Evolutionary conservation across 139 green algal species (phyloP), one percentile per base, ranked within the genome.

Genomic region (Pleodorina starrii): DNA sequence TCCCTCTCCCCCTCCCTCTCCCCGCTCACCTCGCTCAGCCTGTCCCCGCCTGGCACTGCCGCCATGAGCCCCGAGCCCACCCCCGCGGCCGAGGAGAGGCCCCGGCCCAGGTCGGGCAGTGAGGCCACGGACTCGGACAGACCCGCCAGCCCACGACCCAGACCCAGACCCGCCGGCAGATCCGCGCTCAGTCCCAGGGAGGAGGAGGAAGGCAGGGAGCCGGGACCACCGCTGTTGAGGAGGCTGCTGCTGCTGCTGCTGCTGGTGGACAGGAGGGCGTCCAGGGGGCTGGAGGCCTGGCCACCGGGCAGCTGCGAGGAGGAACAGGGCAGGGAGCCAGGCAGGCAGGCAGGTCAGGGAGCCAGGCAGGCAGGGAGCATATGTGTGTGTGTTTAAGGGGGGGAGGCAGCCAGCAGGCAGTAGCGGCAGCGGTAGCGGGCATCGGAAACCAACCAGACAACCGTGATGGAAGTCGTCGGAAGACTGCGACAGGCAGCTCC

Each of bases 21-120:
- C 63, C 16, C n/a, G 19, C 63, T 23, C 74, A 83, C 74, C 74
- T 83, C 74, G 25, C 29, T 83, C 44, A 83, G 74, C 19, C 43
- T n/a, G 48, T 83, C 74, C 1, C 72, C 72, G 11, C 72, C 72
- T 25, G 72, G 72, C 19, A 57, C 72, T 46, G 69, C 69, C 40
- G 69, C 69, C 35, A 48, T 25, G 3, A 66, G 9, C 7, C 54
- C 54, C 5, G 54, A 66, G 29, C 54, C 54, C 54, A 25, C 54
- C 54, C 21, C 29, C 6, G 54, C 25, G 29, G 54, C 54, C 9
- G 54, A 5, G 3, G 54, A 66, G n/a, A n/a, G n/a, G 7, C 54
- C 9, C 54, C 25, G 54, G 7, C 54, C 54, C 68, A 76, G 68
- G 5, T 19, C 68, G 35, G 68, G 17, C 17, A 46, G 68, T 10